A percentile compares a stretch with the other conserved stretches of the same genome.
Evolutionary conservation across 1,284 basidiomycete species (phyloP).

Genomic region (Coniferiporia weirii): DNA sequence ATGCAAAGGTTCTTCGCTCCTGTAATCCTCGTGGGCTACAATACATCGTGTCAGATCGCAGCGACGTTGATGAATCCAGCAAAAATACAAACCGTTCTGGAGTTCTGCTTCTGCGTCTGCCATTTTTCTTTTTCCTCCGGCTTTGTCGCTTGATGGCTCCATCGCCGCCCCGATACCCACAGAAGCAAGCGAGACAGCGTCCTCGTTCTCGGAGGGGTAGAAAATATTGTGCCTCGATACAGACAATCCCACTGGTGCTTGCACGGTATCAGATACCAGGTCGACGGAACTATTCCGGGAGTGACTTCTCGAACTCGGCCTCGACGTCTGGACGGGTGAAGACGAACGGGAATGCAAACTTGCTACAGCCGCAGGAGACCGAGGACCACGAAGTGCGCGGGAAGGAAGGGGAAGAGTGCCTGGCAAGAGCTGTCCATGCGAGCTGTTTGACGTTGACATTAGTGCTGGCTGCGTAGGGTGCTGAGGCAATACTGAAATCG

Average conservation of each 20-base stretch:
- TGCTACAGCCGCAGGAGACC: conserved; percentile 41
- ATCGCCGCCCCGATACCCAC: conserved; percentile 33
- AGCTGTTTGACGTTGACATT: conserved; percentile 22
- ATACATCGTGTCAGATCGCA: conserved; percentile 29
- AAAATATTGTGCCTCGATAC: not conserved
- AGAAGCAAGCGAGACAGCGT: conserved; percentile 21
- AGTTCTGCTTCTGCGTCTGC: conserved; percentile 33
- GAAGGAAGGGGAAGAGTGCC: conserved; percentile 53
- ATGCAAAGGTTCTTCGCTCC: conserved; percentile 21
- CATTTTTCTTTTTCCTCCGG: conserved; percentile 69
- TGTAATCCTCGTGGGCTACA: not conserved
- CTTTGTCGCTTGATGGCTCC: conserved; percentile 64
- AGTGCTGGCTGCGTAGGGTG: conserved; percentile 26
- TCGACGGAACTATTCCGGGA: conserved; percentile 13
- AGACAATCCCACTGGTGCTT: not conserved
- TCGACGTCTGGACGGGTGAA: conserved; percentile 9
- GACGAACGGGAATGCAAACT: conserved; percentile 17
- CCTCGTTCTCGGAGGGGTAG: conserved; percentile 6
- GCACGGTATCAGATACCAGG: not conserved
- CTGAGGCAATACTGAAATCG: not conserved
- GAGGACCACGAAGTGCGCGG: conserved; percentile 62
- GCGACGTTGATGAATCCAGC: conserved; percentile 15
- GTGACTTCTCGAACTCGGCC: conserved; percentile 5
- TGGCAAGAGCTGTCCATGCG: conserved; percentile 22
- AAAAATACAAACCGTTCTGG: conserved; percentile 11